Percentiles rank a stretch among this genome's conserved stretches.
phyloP scores from a whole-genome alignment of 2,329 filamentous ascomycete genomes.

The Sphaerulina populicola region DNA sequence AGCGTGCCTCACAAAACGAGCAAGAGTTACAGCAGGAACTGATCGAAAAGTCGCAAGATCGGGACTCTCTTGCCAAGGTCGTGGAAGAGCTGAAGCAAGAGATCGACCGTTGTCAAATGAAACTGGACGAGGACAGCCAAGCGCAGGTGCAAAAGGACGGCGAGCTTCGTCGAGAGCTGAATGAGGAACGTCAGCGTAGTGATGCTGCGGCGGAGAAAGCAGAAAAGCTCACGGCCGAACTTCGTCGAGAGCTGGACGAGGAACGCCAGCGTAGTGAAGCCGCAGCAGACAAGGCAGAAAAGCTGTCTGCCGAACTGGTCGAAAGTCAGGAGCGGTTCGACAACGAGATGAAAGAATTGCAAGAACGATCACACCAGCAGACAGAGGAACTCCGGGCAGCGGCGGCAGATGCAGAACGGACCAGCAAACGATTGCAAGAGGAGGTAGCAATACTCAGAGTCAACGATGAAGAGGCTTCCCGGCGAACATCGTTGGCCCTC shows the following conservation, averaged over 20 bases:
- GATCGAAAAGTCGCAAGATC: slow-evolving; percentile 27
- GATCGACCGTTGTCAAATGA: slow-evolving; percentile 31
- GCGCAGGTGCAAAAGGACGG: slow-evolving; percentile 28
- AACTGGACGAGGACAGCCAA: slow-evolving; percentile 29
- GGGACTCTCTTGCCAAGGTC: slow-evolving; percentile 27
- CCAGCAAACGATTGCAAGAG: slow-evolving; percentile 13
- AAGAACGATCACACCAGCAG: slow-evolving; percentile 14
- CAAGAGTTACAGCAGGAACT: slow-evolving; percentile 27
- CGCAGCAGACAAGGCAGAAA: slow-evolving; percentile 8
- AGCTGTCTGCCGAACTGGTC: slow-evolving; percentile 3
- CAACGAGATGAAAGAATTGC: slow-evolving; percentile 13
- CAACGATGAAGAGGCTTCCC: slow-evolving; percentile 12
- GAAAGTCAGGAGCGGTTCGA: slow-evolving; percentile 10
- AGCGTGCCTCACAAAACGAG: slow-evolving; percentile 25
- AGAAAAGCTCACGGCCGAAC: slow-evolving; percentile 13
- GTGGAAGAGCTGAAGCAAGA: slow-evolving; percentile 30
- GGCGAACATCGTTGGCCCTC: slow-evolving; percentile 10
- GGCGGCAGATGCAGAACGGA: slow-evolving; percentile 10
- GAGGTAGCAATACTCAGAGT: slow-evolving; percentile 12
- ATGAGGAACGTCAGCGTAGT: slow-evolving; percentile 18
- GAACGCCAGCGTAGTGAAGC: slow-evolving; percentile 12
- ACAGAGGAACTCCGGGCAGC: slow-evolving; percentile 12
- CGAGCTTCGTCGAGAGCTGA: slow-evolving; percentile 22
- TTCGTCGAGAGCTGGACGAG: slow-evolving; percentile 23
- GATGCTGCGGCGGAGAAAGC: slow-evolving; percentile 9